A percentile compares a stretch with the other conserved stretches of the same genome.
Evolutionary conservation across 2,329 filamentous ascomycete species (phyloP).

Genomic region (Sporothrix variecibatus): DNA sequence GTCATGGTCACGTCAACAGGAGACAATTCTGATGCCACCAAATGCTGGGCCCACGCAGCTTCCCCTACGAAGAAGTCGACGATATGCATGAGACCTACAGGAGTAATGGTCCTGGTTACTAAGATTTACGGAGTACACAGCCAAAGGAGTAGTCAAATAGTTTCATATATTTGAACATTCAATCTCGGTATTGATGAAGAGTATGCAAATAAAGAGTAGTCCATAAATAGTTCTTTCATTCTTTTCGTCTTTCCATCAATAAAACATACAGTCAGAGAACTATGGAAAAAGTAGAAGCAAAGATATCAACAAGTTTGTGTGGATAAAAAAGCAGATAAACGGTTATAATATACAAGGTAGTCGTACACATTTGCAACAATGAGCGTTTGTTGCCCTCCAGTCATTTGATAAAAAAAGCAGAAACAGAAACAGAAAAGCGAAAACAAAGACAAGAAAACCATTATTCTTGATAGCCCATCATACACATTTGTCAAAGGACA

Average conservation of each 20-base stretch:
- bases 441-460: neutral
- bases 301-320: neutral
- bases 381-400: neutral
- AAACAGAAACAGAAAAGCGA: neutral
- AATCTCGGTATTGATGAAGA: neutral
- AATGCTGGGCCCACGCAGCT: neutral
- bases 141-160: neutral
- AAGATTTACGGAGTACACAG: no score
- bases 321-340: neutral
- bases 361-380: conserved; percentile 8
- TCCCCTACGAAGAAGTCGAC: neutral
- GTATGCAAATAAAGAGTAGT: neutral
- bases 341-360: conserved; percentile 6
- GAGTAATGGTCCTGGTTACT: neutral
- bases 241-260: neutral
- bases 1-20: neutral
- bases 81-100: neutral
- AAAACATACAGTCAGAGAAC: neutral
- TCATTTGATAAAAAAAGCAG: neutral
- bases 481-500: neutral
- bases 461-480: conserved; percentile 14
- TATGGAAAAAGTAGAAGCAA: neutral
- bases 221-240: neutral
- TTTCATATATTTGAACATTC: neutral
- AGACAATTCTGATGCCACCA: neutral